Conservation (phyloP, 1,284 basidiomycete genomes). For the Bjerkandera adusta region DNA sequence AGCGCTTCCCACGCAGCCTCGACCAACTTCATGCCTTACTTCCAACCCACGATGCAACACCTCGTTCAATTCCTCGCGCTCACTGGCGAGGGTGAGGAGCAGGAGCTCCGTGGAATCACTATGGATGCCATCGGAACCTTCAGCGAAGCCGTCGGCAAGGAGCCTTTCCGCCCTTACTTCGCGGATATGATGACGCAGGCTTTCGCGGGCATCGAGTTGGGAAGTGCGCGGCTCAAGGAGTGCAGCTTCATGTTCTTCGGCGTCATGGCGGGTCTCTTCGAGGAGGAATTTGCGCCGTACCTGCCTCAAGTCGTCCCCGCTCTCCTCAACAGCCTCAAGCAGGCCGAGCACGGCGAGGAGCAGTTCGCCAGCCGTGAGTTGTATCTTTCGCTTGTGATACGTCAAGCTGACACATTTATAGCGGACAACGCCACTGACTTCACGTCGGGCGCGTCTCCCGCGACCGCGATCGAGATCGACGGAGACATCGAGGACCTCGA, state of each 20-base stretch:
- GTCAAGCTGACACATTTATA: slow-evolving; percentile 1
- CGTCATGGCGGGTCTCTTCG: slow-evolving; percentile 96
- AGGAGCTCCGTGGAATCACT: slow-evolving; percentile 94
- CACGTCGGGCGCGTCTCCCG: slow-evolving; percentile 69
- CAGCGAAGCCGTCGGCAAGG: slow-evolving; percentile 94
- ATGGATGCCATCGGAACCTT: slow-evolving; percentile 99
- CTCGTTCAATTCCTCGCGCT: slow-evolving; percentile 87
- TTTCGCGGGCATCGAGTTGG: slow-evolving; percentile 88
- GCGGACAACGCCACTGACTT: slow-evolving; percentile 58
- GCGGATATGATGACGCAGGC: slow-evolving; percentile 94
- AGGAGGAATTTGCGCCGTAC: slow-evolving; percentile 90
- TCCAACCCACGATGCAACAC: slow-evolving; percentile 88
- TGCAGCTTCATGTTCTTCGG: slow-evolving; percentile 99
- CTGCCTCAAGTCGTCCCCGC: slow-evolving; percentile 86
- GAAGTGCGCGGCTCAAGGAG: slow-evolving; percentile 87
- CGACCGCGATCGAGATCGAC: slow-evolving; percentile 61
- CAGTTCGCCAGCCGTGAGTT: slow-evolving; percentile 21
- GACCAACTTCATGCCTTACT: slow-evolving; percentile 91
- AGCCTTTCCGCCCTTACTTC: slow-evolving; percentile 95
- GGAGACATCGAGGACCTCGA: slow-evolving; percentile 84
- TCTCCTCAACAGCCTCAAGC: slow-evolving; percentile 83
- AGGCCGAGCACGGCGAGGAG: slow-evolving; percentile 81
- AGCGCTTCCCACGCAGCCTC: slow-evolving; percentile 98
- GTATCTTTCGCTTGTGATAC: not conserved
- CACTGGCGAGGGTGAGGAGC: slow-evolving; percentile 83